Evolutionary conservation across 225 moss, liverwort and hornwort species (phyloP), one percentile per base, ranked within the genome.

Genomic region (Physcomitrellopsis africana): DNA sequence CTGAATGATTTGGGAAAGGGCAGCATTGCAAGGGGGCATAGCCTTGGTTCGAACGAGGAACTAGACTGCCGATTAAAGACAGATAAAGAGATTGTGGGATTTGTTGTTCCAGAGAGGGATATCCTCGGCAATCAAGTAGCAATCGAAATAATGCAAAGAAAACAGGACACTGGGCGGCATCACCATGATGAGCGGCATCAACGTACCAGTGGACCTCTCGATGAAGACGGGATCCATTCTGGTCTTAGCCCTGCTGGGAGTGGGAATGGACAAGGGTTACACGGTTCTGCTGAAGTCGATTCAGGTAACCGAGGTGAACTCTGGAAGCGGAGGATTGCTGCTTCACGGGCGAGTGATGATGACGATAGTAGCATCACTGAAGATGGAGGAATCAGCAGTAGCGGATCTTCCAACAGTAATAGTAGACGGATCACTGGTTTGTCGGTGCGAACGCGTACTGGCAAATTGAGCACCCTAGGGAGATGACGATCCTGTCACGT

Each of bases 381-480:
- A 37, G 32, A 44, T n/a, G 57, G 51, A 0, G 68, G 22, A 27
- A 12, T 44, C 15, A 67, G 22, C 47, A 53, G 61, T 19, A 65
- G 22, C 29, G 10, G 1, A 17, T 45, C 27, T 20, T 14, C 29
- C 17, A 43, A 20, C 44, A 44, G 8, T 29, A 76, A 24, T 53
- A 49, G n/a, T 5, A 48, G 46, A 17, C 75, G 67, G 42, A 48
- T 72, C 47, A 20, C 47, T 9, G 85, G 75, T 10, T 58, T 79
- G 58, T 75, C 78, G 22, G 75, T 79, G 18, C 67, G 81, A 11
- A 68, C 72, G 20, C 81, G 72, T 17, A 54, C 68, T 10, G 63
- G 22, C 5, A 73, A 26, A 48, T 11, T 69, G 37, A 24, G 32
- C 23, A 51, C 46, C 32, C 53, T 72, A 20, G 71, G 41, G 22